Percentiles rank a stretch among this genome's conserved stretches.
phyloP scores from a whole-genome alignment of 805 yeast species.

The Ogataea trehaloabstinens region DNA sequence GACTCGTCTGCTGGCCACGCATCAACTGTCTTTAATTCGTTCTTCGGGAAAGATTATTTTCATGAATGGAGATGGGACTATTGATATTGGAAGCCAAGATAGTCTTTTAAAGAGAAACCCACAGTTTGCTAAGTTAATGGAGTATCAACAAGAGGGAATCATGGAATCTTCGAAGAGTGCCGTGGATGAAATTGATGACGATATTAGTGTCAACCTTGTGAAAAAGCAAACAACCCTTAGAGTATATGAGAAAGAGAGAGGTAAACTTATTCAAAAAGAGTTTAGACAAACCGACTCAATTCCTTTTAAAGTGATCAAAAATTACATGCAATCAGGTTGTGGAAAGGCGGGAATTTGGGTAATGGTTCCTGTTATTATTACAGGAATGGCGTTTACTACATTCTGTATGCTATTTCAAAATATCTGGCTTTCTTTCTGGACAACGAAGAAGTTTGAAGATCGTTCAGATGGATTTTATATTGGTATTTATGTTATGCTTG shows the following conservation, averaged over 20 bases:
- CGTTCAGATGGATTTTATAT: conserved; percentile 58
- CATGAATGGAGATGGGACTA: conserved; percentile 60
- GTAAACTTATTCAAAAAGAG: conserved; percentile 48
- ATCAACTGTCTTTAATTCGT: conserved; percentile 70
- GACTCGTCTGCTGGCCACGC: conserved; percentile 81
- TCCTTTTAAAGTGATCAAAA: conserved; percentile 44
- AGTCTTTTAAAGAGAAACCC: conserved; percentile 44
- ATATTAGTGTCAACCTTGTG: conserved; percentile 14
- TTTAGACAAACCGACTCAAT: conserved; percentile 59
- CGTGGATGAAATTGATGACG: conserved; percentile 24
- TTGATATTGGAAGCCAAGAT: conserved; percentile 58
- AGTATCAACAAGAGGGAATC: conserved; percentile 32
- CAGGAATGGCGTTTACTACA: conserved; percentile 34
- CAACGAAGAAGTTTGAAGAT: conserved; percentile 47
- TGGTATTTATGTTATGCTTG: conserved; percentile 67
- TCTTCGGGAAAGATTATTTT: conserved; percentile 70
- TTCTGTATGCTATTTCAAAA: conserved; percentile 60
- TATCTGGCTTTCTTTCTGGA: conserved; percentile 87
- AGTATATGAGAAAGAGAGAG: conserved; percentile 25
- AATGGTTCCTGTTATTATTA: conserved; percentile 28
- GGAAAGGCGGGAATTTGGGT: conserved; percentile 39
- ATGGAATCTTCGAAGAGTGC: conserved; percentile 25
- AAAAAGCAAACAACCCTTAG: conserved; percentile 15
- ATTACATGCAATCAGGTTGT: conserved; percentile 54
- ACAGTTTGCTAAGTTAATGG: conserved; percentile 39